Percentiles rank a stretch among this genome's conserved stretches.
Conservation (phyloP, 2,329 filamentous ascomycete genomes). For the Apiospora saccharicola region DNA sequence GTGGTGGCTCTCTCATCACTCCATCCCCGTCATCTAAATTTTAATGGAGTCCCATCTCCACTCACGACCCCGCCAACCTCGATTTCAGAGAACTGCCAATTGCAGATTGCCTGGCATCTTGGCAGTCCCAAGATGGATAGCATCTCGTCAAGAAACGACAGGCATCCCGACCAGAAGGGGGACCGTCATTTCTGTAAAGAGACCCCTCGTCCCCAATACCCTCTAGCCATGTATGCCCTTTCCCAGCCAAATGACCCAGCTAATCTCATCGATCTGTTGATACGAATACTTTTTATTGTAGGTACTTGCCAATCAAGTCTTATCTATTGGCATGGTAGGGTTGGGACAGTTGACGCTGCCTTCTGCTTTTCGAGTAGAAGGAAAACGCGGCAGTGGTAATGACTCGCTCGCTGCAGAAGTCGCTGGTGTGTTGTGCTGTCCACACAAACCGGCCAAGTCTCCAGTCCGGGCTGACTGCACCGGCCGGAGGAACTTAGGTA, state of each 20-base stretch:
- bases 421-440: neutral
- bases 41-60: neutral
- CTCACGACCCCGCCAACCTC: neutral
- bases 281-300: neutral
- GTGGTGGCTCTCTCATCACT: neutral
- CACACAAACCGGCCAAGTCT: neutral
- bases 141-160: constrained; percentile 7
- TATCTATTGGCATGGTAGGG: neutral
- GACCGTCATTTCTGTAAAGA: neutral
- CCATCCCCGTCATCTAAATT: neutral
- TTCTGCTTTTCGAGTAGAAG: neutral
- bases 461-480: neutral
- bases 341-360: neutral
- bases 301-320: neutral
- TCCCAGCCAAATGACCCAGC: neutral
- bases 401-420: neutral
- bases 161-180: neutral
- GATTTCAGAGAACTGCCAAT: neutral
- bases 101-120: constrained; percentile 15
- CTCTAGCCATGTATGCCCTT: neutral
- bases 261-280: too few relatives aligned
- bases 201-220: neutral
- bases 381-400: neutral
- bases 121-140: constrained; percentile 19
- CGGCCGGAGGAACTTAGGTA: neutral